Conservation (phyloP, 148 eudicot genomes). For the Heliosperma pusillum region DNA sequence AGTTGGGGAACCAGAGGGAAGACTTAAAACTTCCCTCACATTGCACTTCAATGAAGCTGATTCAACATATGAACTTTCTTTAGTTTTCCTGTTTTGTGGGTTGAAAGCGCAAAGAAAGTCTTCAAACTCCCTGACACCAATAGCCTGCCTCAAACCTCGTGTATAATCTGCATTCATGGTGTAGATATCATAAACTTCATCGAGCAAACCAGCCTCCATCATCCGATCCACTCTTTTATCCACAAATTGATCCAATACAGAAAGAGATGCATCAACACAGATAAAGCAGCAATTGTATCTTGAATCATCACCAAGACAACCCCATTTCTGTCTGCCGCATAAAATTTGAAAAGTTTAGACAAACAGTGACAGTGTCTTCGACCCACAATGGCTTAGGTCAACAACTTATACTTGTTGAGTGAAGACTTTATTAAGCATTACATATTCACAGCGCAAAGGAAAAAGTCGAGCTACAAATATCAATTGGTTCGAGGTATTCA, state of each 20-base stretch:
- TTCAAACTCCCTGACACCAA: constrained; percentile 89
- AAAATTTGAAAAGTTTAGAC: constrained; percentile 23
- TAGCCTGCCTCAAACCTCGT: constrained; percentile 90
- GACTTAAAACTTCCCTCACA: constrained; percentile 34
- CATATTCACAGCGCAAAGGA: not conserved
- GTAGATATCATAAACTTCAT: constrained; percentile 72
- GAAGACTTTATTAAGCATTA: not conserved
- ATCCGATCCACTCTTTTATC: constrained; percentile 73
- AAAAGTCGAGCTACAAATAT: not conserved
- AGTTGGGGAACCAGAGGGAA: constrained; percentile 27
- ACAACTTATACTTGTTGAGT: too few relatives aligned
- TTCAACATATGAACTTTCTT: constrained; percentile 9
- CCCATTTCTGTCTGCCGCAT: constrained; percentile 97
- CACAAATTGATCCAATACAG: constrained; percentile 70
- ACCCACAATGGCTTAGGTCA: not conserved
- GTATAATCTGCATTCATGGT: constrained; percentile 76
- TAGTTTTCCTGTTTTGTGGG: constrained; percentile 26
- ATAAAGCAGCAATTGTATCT: constrained; percentile 81
- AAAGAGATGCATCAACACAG: constrained; percentile 79
- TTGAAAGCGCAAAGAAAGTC: constrained; percentile 49
- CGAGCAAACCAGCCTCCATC: constrained; percentile 78
- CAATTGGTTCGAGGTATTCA: not conserved
- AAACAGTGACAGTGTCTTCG: not conserved
- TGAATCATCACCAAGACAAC: constrained; percentile 60
- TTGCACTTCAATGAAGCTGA: constrained; percentile 24